phyloP scores from a whole-genome alignment of 1,139 yeast species.

The Sugiyamaella sp. region DNA sequence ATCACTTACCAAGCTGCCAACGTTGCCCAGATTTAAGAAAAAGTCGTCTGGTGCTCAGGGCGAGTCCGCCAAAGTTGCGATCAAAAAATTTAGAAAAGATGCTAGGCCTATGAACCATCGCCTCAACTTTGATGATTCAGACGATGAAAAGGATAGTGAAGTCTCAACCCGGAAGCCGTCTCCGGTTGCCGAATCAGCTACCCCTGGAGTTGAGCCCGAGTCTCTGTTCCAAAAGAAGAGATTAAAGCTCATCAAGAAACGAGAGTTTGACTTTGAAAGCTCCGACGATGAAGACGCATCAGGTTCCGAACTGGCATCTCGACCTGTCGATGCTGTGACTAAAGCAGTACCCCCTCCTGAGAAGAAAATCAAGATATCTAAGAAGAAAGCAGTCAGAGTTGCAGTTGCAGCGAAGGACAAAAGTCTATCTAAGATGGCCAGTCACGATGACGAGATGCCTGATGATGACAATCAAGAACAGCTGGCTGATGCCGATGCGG shows the following conservation, averaged over 20 bases:
- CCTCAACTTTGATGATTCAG: constrained; percentile 51
- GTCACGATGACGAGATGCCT: not conserved
- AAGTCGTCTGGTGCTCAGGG: constrained; percentile 29
- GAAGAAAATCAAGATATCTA: constrained; percentile 25
- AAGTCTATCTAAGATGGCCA: constrained; percentile 14
- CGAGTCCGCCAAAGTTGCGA: constrained; percentile 6
- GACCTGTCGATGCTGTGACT: constrained; percentile 1
- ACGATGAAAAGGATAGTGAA: constrained; percentile 52
- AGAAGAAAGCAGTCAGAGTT: constrained; percentile 24
- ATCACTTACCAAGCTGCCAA: constrained; percentile 32
- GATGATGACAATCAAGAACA: constrained; percentile 5
- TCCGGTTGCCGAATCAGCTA: constrained; percentile 43
- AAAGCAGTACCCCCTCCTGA: constrained; percentile 19
- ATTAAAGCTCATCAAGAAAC: constrained; percentile 25
- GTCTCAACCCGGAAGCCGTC: constrained; percentile 46
- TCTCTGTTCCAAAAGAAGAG: constrained; percentile 17
- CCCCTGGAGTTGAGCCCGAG: constrained; percentile 21
- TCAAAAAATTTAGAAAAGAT: constrained; percentile 31
- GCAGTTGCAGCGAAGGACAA: constrained; percentile 1
- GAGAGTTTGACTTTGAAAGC: constrained; percentile 33
- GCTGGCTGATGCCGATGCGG: constrained; percentile 1
- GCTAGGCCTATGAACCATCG: constrained; percentile 72
- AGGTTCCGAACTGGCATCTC: constrained; percentile 20
- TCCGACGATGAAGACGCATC: constrained; percentile 33
- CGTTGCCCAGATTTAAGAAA: constrained; percentile 56